Percentiles rank a stretch among this genome's conserved stretches.
Conservation (phyloP, 495 filamentous ascomycete genomes). For the Penicillium subrubescens region DNA sequence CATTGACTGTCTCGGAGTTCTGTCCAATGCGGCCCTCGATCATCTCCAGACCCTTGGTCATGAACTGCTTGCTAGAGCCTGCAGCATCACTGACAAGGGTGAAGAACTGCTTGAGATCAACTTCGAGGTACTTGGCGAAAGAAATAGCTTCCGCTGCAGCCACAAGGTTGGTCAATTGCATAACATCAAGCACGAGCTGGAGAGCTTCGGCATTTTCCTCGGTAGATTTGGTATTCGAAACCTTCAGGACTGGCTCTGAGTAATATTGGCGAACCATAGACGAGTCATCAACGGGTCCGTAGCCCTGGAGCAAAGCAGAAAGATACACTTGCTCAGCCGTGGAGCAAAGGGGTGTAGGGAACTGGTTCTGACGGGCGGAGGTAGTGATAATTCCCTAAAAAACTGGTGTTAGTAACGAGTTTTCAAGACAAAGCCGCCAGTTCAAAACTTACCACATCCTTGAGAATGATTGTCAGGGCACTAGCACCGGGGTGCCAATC, state of each 20-base stretch:
- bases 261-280: constrained; percentile 66
- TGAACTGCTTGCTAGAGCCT: constrained; percentile 64
- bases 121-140: constrained; percentile 62
- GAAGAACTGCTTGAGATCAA: constrained; percentile 67
- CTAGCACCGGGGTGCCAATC: constrained; percentile 66
- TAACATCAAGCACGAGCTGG: constrained; percentile 58
- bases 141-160: constrained; percentile 66
- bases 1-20: constrained; percentile 53
- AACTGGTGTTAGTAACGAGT: neutral
- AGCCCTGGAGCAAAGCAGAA: constrained; percentile 59
- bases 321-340: constrained; percentile 73
- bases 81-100: constrained; percentile 71
- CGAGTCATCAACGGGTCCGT: constrained; percentile 68
- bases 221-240: constrained; percentile 24
- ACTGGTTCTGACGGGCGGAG: constrained; percentile 59
- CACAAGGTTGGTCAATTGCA: constrained; percentile 66
- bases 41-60: constrained; percentile 59
- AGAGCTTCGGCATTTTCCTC: constrained; percentile 39
- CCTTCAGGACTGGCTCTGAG: constrained; percentile 41
- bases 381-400: constrained; percentile 71
- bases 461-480: constrained; percentile 75
- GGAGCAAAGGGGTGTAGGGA: constrained; percentile 71
- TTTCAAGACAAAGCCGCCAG: neutral
- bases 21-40: constrained; percentile 36
- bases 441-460: constrained; percentile 61